Conservation (phyloP, 495 filamentous ascomycete species). For the Neurospora sp. region DNA sequence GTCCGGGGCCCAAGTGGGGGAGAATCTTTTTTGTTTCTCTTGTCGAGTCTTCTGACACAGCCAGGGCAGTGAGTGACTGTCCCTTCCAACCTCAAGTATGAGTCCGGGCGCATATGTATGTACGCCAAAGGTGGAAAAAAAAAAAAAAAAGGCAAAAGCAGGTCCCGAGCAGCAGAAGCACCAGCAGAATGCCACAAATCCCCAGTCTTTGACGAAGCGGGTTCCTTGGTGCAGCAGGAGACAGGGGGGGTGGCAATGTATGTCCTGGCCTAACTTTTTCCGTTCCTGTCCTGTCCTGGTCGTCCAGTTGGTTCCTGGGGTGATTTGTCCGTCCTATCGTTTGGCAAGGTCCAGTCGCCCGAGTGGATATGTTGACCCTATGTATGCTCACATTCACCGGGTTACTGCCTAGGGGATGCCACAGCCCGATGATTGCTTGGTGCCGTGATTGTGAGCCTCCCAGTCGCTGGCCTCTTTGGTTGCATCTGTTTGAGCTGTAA, state of each 20-base stretch:
- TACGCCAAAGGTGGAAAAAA: constrained; percentile 6
- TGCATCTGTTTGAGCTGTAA: constrained; percentile 11
- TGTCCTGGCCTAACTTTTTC: neutral
- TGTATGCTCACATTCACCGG: neutral
- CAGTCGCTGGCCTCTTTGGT: constrained; percentile 3
- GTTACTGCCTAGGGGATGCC: neutral
- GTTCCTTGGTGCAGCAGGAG: constrained; percentile 14
- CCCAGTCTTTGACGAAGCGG: constrained; percentile 4
- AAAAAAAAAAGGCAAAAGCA: constrained; percentile 10
- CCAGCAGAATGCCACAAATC: neutral
- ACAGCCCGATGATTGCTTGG: neutral
- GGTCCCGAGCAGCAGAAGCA: constrained; percentile 11
- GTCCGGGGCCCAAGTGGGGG: neutral
- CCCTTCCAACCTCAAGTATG: neutral
- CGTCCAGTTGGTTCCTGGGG: neutral
- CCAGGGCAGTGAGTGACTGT: neutral
- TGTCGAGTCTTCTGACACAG: neutral
- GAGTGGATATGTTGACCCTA: constrained; percentile 5
- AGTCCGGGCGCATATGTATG: neutral
- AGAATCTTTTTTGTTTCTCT: neutral
- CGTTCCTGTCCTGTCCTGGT: neutral
- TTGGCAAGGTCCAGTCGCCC: neutral
- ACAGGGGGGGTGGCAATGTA: constrained; percentile 18
- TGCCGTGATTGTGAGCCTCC: neutral
- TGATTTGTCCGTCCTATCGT: neutral